Conservation (phyloP, 129 eudicot species). For the Flaveria brownii region DNA sequence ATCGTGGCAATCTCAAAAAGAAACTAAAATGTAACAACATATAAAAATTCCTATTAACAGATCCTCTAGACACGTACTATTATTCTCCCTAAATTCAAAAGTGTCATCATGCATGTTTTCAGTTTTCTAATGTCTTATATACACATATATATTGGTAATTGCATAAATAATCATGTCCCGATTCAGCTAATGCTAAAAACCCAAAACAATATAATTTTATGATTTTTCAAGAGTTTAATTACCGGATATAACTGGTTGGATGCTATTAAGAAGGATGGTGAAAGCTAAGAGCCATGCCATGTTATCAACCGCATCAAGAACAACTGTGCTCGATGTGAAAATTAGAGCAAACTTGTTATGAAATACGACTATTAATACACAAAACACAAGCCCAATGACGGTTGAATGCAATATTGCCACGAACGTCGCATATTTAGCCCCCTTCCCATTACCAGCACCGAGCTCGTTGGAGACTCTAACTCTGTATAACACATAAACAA, state of each 20-base stretch:
- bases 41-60: too few relatives aligned
- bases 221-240: neutral
- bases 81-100: too few relatives aligned
- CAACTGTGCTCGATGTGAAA: constrained; percentile 58
- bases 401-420: constrained; percentile 62
- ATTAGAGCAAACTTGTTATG: constrained; percentile 51
- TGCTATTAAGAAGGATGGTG: constrained; percentile 79
- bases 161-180: neutral
- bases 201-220: too few relatives aligned
- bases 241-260: constrained; percentile 83
- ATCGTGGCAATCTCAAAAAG: neutral
- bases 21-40: too few relatives aligned
- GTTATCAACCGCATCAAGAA: constrained; percentile 54
- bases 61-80: too few relatives aligned
- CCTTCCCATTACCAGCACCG: constrained; percentile 76
- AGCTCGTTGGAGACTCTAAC: constrained; percentile 89
- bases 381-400: constrained; percentile 52
- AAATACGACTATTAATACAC: constrained; percentile 44
- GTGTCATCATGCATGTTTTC: too few relatives aligned
- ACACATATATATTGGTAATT: too few relatives aligned
- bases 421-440: constrained; percentile 67
- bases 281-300: constrained; percentile 66
- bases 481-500: constrained; percentile 33
- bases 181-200: neutral
- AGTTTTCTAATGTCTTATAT: too few relatives aligned